phyloP scores from a whole-genome alignment of 345 rosid species.

The Rhizophora apiculata region DNA sequence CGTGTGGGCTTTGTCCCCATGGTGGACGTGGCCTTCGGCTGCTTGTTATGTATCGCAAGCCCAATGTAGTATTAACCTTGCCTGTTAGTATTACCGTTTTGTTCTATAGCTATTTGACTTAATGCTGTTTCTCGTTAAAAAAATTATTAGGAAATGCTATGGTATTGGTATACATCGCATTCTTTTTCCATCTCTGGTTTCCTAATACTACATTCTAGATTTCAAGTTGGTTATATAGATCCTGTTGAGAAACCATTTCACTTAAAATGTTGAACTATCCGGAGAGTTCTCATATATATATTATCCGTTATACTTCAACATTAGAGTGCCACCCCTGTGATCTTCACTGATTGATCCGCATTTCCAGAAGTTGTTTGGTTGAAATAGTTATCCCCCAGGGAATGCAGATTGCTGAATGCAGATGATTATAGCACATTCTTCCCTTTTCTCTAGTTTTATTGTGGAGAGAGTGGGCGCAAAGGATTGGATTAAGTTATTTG shows the following conservation, averaged over 20 bases:
- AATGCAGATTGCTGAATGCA: constrained; percentile 36
- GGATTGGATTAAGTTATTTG: constrained; percentile 53
- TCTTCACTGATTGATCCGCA: too few species aligned
- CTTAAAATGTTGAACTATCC: too few species aligned
- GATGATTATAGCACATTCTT: constrained; percentile 82
- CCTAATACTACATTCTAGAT: too few species aligned
- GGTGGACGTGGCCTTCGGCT: constrained; percentile 67
- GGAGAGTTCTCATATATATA: too few species aligned
- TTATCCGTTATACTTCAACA: too few species aligned
- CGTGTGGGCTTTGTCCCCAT: constrained; percentile 70
- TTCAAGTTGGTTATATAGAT: too few species aligned
- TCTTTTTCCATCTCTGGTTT: too few species aligned
- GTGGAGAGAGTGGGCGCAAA: constrained; percentile 69
- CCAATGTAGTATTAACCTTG: constrained; percentile 66
- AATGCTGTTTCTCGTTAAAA: not conserved
- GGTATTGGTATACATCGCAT: too few species aligned
- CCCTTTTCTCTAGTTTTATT: constrained; percentile 72
- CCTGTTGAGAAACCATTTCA: too few species aligned
- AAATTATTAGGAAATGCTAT: not conserved
- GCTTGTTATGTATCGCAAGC: constrained; percentile 81
- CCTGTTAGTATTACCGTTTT: constrained; percentile 57
- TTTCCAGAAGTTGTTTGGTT: too few species aligned
- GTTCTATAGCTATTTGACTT: not conserved
- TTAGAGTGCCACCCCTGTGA: too few species aligned
- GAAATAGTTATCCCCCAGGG: not conserved